Base-by-base conservation (phyloP, 306 rosid genomes). In the Hippophae tibetana region DNA sequence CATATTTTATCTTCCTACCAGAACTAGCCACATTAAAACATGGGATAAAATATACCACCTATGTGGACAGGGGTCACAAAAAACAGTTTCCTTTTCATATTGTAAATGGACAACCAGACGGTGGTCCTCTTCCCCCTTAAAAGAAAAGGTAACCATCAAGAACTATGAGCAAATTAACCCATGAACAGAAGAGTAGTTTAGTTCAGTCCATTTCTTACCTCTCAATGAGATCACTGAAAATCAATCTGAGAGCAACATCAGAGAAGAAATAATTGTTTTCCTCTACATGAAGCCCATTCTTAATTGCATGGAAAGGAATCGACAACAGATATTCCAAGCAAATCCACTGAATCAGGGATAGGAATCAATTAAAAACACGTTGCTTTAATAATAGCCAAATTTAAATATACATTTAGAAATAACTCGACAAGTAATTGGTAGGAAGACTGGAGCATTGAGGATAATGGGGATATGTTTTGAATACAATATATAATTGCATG, bases 261-360 rank as follows among this genome's bases (percentile, higher is more conserved):
- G 89, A 84, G 67, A 81, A 75, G 69, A 77, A 72, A 57, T 60
- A 23, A 10, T 27, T 23, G 50, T 62, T 65, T 69, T 61, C 83
- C 74, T 62, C 89, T 61, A 72, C 54, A 68, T 52, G 62, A 67
- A 77, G 56, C 54, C 80, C 90, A 55, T 69, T 74, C 59, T 53
- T 72, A 61, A 70, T 61, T 64, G 95, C 85, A 63, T 60, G 52
- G 56, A 70, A 62, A 48, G 92, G 92, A 76, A 87, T 81, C 38
- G 89, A 87, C 63, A 87, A 66, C 74, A 90, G 81, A 62, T 84
- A 81, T 70, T 90, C 96, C 7, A 87, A 78, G 81, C 96, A 87
- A 71, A 62, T 80, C 98, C 98, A 87, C 98, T 90, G 86, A 65
- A 74, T 58, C 64, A 73, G 58, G 46, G 61, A 77, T 53, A 66